Base-by-base conservation (phyloP, 139 green algal species). In the Micractinium sp. region DNA sequence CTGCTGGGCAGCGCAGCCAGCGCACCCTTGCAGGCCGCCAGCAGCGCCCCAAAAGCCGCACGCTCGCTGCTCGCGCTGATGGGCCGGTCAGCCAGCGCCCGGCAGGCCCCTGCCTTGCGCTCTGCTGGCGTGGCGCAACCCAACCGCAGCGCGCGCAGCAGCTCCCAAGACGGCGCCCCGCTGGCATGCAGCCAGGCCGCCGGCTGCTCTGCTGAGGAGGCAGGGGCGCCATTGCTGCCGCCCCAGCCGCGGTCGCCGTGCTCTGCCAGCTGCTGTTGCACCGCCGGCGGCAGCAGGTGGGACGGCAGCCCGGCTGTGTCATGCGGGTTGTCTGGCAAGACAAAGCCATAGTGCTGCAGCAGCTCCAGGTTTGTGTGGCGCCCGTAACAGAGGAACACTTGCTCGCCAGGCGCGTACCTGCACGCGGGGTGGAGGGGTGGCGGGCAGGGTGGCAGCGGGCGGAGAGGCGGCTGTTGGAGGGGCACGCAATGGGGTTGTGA, bases 371-470 rank as follows among this genome's bases (percentile, higher is more conserved):
- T 99, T 41, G 87, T 96, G 92, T 99, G 93, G 13, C 87, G 63
- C 15, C 97, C 97, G 87, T 99, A 99, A 90, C 95, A 98, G 13
- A 99, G 87, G 82, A 97, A 94, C 35, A 98, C 94, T 86, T 99
- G 88, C 36, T 95, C 92, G 25, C 93, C 93, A 0, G 66, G 36
- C 3, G 23, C 15, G n/a, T 95, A 95, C 0, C 91, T 92, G 87
- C 69, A 35, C 2, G 36, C 4, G 29, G 80, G 36, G 12, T 4
- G 80, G 36, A 71, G 47, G n/a, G 31, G 47, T 4, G 47, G 47
- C 7, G 80, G 4, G 1, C 47, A 36, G 39, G 23, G 14, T 20
- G 19, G 75, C 75, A n/a, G 35, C 47, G 47, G 47, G 47, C 47
- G 9, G 47, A 5, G 9, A 56, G 47, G 47, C 47, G 47, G 47